These are phyloP conservation scores for Penicillium paradoxum DNA, from an alignment of 495 filamentous ascomycete species.

Conservation along the genomic window DNA sequence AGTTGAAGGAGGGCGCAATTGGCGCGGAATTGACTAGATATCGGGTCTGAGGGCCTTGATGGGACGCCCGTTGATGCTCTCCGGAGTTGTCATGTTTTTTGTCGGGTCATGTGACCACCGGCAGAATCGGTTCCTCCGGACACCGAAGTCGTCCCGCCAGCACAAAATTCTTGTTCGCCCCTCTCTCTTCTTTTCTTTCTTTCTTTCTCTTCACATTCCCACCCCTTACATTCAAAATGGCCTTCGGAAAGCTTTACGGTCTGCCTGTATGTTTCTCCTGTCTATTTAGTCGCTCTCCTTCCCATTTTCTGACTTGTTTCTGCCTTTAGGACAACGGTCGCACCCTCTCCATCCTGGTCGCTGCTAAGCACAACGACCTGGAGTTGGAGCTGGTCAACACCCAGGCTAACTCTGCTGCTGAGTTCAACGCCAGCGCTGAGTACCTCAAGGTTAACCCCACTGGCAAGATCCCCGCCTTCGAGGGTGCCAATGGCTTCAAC, in stretches of 20 bases:
- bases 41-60: not conserved
- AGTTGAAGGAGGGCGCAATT: conserved; percentile 5
- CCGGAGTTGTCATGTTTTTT: conserved; percentile 18
- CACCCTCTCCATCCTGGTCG: conserved; percentile 78
- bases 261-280: conserved; percentile 61
- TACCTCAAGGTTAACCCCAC: conserved; percentile 83
- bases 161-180: conserved; percentile 38
- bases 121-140: conserved; percentile 6
- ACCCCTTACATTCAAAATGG: conserved; percentile 54
- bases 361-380: conserved; percentile 93
- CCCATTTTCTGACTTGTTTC: conserved; percentile 3
- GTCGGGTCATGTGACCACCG: conserved; percentile 8
- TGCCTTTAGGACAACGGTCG: conserved; percentile 73
- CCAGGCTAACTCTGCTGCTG: conserved; percentile 38
- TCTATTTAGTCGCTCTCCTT: too few species aligned
- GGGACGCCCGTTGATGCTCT: conserved; percentile 2
- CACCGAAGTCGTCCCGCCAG: conserved; percentile 16
- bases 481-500: conserved; percentile 84
- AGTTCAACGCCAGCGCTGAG: conserved; percentile 50
- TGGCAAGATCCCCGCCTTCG: conserved; percentile 87
- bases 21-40: not conserved
- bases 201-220: conserved; percentile 30
- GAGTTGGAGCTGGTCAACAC: conserved; percentile 79
- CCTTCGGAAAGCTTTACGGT: conserved; percentile 96
- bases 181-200: conserved; percentile 28